Percentiles rank a stretch among this genome's conserved stretches.
phyloP scores from a whole-genome alignment of 75 land plant species.

The Sequoia sempervirens region DNA sequence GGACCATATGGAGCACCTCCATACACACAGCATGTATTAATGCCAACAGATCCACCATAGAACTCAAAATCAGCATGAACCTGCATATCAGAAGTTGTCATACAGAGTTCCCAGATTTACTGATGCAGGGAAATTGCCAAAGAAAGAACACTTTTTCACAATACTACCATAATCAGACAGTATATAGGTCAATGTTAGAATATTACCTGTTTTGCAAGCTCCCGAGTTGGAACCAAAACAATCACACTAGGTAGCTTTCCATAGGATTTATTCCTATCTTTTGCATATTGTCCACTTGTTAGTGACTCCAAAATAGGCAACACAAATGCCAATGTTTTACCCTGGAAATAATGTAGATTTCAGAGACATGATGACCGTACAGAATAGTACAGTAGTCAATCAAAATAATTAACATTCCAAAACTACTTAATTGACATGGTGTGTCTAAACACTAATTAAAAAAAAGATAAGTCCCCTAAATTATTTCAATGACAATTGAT shows the following conservation, averaged over 20 bases:
- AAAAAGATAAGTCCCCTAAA: not conserved
- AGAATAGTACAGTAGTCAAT: not conserved
- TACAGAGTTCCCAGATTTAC: not conserved
- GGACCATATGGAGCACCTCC: slow-evolving; percentile 80
- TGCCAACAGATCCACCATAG: slow-evolving; percentile 77
- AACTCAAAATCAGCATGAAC: slow-evolving; percentile 81
- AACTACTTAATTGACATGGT: not conserved
- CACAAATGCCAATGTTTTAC: slow-evolving; percentile 96
- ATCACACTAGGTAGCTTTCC: slow-evolving; percentile 84
- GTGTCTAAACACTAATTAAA: not conserved
- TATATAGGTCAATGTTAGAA: not conserved
- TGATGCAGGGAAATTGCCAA: not conserved
- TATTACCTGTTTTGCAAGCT: slow-evolving; percentile 83
- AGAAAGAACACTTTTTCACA: not conserved
- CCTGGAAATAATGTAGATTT: slow-evolving; percentile 30
- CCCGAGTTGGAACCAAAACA: slow-evolving; percentile 87
- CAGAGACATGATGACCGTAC: not conserved
- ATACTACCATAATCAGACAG: not conserved
- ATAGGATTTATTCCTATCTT: slow-evolving; percentile 47
- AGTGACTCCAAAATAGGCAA: slow-evolving; percentile 92
- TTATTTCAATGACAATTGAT: not conserved
- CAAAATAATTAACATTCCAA: not conserved
- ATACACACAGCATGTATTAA: slow-evolving; percentile 75
- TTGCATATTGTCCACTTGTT: slow-evolving; percentile 35
- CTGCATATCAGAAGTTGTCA: slow-evolving; percentile 20